Base-by-base conservation (phyloP, 1,284 basidiomycete species). In the Apiotrichum veenhuisii region DNA sequence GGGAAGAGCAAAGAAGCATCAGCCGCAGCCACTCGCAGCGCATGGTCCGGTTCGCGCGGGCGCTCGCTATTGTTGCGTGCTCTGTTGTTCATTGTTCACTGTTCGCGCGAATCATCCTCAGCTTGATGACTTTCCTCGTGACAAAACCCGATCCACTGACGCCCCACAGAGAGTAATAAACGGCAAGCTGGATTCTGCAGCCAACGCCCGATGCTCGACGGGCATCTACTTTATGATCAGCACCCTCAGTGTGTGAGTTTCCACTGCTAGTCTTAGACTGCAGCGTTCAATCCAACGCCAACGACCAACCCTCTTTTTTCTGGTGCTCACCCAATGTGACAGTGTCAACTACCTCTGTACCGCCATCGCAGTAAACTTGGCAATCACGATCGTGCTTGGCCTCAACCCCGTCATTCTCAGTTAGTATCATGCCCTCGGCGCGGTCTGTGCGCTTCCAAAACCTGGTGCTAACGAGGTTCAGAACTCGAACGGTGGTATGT, bases 321-420 rank as follows among this genome's bases (percentile, higher is more conserved):
- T 25, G 4, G 23, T 14, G 9, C 15, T 43, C 23, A 27, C n/a
- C n/a, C n/a, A n/a, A n/a, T 26, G 27, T 4, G 20, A 8, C 55
- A 72, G 70, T 3, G 71, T 71, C 58, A 71, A 71, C 58, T 67
- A 65, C 33, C 56, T 71, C 25, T 65, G 65, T 36, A 73, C 67
- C 1, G 66, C 58, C 36, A 73, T 73, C 43, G 71, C 69, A 9
- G 55, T 73, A 46, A 73, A 73, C 45, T 61, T 73, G 26, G 59
- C 64, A 55, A 41, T 71, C 12, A 71, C 65, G 11, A 65, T 73
- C 15, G 65, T 66, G 12, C 61, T 73, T 50, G 65, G 66, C 2
- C 46, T 70, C 25, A 69, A 73, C 44, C 66, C 71, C 4, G 52
- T 68, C 23, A 42, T 64, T 50, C 52, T 62, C 27, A 43, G 68